These are phyloP conservation scores for Chalaropsis thielavioides DNA, from an alignment of 2,329 filamentous ascomycete genomes.

Conservation along the genomic window DNA sequence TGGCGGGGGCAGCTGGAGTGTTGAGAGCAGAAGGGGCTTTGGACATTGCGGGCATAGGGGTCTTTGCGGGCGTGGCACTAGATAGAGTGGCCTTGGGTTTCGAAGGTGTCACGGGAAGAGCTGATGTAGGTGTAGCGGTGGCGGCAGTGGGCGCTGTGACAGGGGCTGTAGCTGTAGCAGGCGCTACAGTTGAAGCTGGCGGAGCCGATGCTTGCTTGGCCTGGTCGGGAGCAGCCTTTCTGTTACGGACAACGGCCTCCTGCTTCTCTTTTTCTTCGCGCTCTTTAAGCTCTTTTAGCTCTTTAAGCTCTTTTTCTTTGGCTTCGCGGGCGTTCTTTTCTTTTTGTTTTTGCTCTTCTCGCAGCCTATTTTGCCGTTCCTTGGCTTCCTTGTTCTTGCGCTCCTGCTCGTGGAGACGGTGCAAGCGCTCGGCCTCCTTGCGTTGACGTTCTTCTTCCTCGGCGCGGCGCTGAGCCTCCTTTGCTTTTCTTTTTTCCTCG, in stretches of 20 bases:
- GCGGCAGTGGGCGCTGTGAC: neutral
- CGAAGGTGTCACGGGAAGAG: neutral
- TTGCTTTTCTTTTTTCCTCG: slow-evolving; percentile 84
- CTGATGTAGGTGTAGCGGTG: neutral
- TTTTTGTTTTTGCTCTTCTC: slow-evolving; percentile 65
- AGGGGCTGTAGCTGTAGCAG: neutral
- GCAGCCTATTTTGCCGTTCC: slow-evolving; percentile 67
- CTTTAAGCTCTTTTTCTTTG: slow-evolving; percentile 46
- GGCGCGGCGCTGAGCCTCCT: slow-evolving; percentile 76
- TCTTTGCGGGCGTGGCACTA: slow-evolving; percentile 28
- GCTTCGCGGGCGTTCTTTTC: slow-evolving; percentile 66
- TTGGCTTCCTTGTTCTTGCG: slow-evolving; percentile 48
- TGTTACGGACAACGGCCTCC: neutral
- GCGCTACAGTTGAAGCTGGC: neutral
- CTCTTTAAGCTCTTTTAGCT: slow-evolving; percentile 32
- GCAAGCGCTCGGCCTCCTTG: slow-evolving; percentile 74
- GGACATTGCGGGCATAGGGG: slow-evolving; percentile 26
- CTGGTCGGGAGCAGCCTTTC: neutral
- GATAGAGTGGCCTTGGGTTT: slow-evolving; percentile 23
- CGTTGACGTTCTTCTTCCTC: slow-evolving; percentile 75
- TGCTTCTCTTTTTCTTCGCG: slow-evolving; percentile 9
- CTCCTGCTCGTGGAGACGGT: slow-evolving; percentile 72
- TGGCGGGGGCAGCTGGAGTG: neutral
- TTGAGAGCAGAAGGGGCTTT: slow-evolving; percentile 21
- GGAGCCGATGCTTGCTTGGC: neutral